Conservation (phyloP, 257 asterid genomes). For the Rhazya stricta region DNA sequence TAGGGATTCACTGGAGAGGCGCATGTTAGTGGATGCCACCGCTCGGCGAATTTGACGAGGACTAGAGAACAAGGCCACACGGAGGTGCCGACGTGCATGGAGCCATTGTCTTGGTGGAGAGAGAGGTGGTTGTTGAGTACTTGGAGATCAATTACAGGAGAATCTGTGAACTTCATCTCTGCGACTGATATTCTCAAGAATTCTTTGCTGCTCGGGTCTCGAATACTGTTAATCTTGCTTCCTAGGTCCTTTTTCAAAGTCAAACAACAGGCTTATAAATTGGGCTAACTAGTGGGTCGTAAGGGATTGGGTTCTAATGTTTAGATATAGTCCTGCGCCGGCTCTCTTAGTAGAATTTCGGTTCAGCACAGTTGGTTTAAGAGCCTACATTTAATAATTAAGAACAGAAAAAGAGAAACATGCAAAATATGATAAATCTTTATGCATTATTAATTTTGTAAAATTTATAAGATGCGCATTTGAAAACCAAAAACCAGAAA, state of each 20-base stretch:
- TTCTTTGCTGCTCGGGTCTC: background rate
- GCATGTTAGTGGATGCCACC: slow-evolving; percentile 58
- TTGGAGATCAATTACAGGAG: slow-evolving; percentile 74
- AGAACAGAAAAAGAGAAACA: no score
- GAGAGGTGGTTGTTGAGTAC: slow-evolving; percentile 55
- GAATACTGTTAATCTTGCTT: background rate
- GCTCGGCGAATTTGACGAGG: slow-evolving; percentile 89
- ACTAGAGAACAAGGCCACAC: slow-evolving; percentile 95
- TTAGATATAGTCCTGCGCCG: no score
- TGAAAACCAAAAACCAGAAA: no score
- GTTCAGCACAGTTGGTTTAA: no score
- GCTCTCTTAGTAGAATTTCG: no score
- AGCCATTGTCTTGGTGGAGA: slow-evolving; percentile 84
- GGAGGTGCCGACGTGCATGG: slow-evolving; percentile 98
- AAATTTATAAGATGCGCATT: no score
- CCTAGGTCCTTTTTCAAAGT: background rate
- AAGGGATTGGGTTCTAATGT: background rate
- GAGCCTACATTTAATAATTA: no score
- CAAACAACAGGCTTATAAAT: background rate
- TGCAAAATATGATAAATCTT: no score
- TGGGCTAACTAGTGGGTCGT: background rate
- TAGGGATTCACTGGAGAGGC: slow-evolving; percentile 57
- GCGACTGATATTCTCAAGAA: background rate
- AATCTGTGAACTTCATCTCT: slow-evolving; percentile 77
- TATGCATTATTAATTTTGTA: no score